Evolutionary conservation across 495 filamentous ascomycete species (phyloP), one percentile per base, ranked within the genome.

Genomic region (Penicillium malachiteum): DNA sequence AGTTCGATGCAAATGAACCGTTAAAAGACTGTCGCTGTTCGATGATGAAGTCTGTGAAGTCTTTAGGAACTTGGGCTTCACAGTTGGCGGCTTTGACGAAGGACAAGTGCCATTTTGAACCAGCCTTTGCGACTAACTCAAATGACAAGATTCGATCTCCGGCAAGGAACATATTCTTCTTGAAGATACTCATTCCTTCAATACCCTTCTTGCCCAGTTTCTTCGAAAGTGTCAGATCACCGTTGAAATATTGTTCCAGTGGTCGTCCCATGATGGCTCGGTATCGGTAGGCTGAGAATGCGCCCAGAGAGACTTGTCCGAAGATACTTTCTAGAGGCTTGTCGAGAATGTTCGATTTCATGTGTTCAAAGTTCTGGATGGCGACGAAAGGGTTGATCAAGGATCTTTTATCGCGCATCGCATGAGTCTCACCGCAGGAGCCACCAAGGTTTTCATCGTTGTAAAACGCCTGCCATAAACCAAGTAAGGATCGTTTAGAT

Each of bases 101-200:
- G 38, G 90, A 91, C 65, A 97, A 72, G 78, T 96, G 94, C 94
- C 94, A 98, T 69, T 96, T 96, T 50, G 89, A 92, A 54, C 94
- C 94, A 12, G 94, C 92, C 74, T 97, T 98, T 58, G 93, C 94
- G 47, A 97, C 93, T 71, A 98, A 75, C 66, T 98, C 94, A 79
- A 98, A 98, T 78, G 94, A 98, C 45, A 98, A 82, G 76, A 98
- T 98, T 78, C 94, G 92, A 85, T 98, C 94, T 74, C 97, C 94
- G 66, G 94, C 94, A 77, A 98, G 90, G 80, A 97, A 98, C 94
- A 98, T 97, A 81, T 98, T 98, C 83, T 98, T 98, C 80, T 98
- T 97, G 84, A 98, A 97, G 59, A 98, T 97, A 69, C 96, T 97
- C 94, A 98, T 98, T 57, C 92, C 94, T 68, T 98, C 94, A 64